These are phyloP conservation scores for Sclerotinia nivalis DNA, from an alignment of 2,329 filamentous ascomycete species.

Conservation along the genomic window DNA sequence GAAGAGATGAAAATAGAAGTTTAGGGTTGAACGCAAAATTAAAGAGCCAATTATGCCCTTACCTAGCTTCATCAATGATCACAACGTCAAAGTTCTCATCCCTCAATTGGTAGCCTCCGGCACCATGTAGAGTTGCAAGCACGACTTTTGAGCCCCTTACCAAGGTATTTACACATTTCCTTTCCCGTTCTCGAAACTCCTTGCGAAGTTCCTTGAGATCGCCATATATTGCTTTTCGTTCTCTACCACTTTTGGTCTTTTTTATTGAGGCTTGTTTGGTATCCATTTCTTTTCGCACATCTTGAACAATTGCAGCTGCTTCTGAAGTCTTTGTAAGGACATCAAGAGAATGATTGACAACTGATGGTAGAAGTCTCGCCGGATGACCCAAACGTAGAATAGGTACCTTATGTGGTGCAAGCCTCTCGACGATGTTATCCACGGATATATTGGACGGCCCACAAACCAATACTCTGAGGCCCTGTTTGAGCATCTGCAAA, in stretches of 20 bases:
- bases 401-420: slow-evolving; percentile 79
- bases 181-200: slow-evolving; percentile 85
- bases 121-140: slow-evolving; percentile 87
- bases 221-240: slow-evolving; percentile 77
- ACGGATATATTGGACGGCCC: slow-evolving; percentile 96
- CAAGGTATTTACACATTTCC: slow-evolving; percentile 74
- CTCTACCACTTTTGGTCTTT: slow-evolving; percentile 79
- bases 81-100: slow-evolving; percentile 87
- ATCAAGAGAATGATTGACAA: slow-evolving; percentile 87
- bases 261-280: slow-evolving; percentile 83
- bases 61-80: slow-evolving; percentile 86
- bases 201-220: slow-evolving; percentile 84
- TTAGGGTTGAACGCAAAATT: background rate
- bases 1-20: background rate
- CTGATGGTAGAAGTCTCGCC: slow-evolving; percentile 82
- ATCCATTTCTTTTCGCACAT: slow-evolving; percentile 91
- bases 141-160: slow-evolving; percentile 81
- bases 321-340: slow-evolving; percentile 88
- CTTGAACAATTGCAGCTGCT: slow-evolving; percentile 83
- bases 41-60: background rate
- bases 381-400: slow-evolving; percentile 92
- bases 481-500: slow-evolving; percentile 76
- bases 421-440: slow-evolving; percentile 94
- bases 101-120: slow-evolving; percentile 80
- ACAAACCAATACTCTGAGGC: slow-evolving; percentile 82